Evolutionary conservation across 2,329 filamentous ascomycete species (phyloP), one percentile per base, ranked within the genome.

Genomic region (Parastagonospora avenae): DNA sequence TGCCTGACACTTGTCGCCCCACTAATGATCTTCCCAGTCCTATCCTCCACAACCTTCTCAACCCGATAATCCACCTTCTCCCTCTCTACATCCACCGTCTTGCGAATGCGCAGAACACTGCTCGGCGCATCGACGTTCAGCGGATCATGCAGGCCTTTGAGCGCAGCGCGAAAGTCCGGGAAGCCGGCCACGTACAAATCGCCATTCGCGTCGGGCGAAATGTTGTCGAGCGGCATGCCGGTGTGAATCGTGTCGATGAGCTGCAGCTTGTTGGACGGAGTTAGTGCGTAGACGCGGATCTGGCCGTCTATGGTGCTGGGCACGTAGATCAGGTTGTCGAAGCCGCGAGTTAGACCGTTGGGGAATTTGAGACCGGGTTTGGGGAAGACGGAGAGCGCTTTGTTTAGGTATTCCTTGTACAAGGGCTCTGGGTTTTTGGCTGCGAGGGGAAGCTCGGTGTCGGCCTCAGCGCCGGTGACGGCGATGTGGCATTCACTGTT

Each of bases 1-100:
- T 69, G 65, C 15, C 57, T 52, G 0, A 63, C 62, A 1, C 63
- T 68, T 7, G 66, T 70, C 15, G 57, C 54, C 1, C 58, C 61
- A 48, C 51, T 57, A 11, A 70, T n/a, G 1, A 67, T 45, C 32
- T 56, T 57, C 0, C 41, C 47, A 2, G 68, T 59, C 2, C 28
- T 52, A 48, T 70, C 67, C 31, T 70, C 67, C 12, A 70, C 24
- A 4, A 69, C 51, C 42, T 70, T 70, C 35, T 61, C 51, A 1
- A 67, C 55, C 8, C 46, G 51, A 30, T 65, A 67, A 27, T 57
- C 48, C 6, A 54, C 43, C n/a, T 38, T 46, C 4, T 44, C 33
- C 8, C n/a, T 30, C 1, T 31, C 29, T 2, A 27, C 37, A 35
- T 46, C 52, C 1, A 52, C 52, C 6, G 48, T 45, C 39, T 58